A percentile compares a stretch with the other conserved stretches of the same genome.
Conservation (phyloP, 108 stramenopile species). For the Fistulifera pelliculosa region DNA sequence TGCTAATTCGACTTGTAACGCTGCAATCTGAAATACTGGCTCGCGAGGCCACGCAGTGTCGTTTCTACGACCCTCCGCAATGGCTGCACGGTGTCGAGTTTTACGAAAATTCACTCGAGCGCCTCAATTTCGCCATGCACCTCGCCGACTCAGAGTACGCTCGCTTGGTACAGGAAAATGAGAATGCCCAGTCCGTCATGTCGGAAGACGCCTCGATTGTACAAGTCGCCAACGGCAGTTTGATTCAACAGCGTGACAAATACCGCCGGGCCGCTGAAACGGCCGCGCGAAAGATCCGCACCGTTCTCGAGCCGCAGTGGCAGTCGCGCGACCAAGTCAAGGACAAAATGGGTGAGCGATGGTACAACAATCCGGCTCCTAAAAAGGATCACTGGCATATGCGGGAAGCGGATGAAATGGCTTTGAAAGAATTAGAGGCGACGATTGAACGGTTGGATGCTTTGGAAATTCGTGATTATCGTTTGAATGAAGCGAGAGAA, state of each 20-base stretch:
- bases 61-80: background rate
- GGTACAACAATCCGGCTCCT: slow-evolving; percentile 7
- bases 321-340: slow-evolving; percentile 4
- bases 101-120: background rate
- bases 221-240: background rate
- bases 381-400: slow-evolving; percentile 1
- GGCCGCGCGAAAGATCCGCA: background rate
- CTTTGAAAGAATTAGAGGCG: background rate
- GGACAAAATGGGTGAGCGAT: background rate
- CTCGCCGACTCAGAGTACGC: background rate
- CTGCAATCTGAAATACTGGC: background rate
- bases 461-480: background rate
- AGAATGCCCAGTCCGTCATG: background rate
- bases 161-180: background rate
- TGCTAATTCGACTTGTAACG: background rate
- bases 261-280: background rate
- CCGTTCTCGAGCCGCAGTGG: slow-evolving; percentile 1
- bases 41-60: background rate
- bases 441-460: background rate
- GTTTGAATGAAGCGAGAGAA: no score
- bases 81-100: background rate
- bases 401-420: slow-evolving; percentile 4
- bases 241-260: background rate
- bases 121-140: background rate
- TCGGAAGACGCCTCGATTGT: slow-evolving; percentile 1